A percentile compares a stretch with the other conserved stretches of the same genome.
Evolutionary conservation across 108 stramenopile species (phyloP).

Genomic region (Licmophora abbreviata): DNA sequence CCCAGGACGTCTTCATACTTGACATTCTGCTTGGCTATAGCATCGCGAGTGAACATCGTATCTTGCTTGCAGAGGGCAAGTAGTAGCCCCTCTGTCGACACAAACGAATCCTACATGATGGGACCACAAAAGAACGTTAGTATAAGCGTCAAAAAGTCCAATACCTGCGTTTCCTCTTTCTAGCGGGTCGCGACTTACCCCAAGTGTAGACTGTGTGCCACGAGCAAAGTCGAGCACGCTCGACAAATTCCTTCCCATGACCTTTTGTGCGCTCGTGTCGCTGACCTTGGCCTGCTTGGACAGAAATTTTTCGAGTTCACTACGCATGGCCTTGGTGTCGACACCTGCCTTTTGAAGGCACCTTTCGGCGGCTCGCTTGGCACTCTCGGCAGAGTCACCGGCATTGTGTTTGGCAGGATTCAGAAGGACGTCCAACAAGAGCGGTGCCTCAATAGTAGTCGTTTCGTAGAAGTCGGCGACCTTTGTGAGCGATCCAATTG

Average conservation of each 20-base stretch:
- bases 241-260: conserved; percentile 59
- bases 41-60: conserved; percentile 45
- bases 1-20: conserved; percentile 40
- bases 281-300: conserved; percentile 49
- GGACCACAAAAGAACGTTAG: not conserved
- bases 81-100: conserved; percentile 69
- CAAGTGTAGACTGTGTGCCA: conserved; percentile 35
- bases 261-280: conserved; percentile 37
- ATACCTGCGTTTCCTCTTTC: not conserved
- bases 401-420: conserved; percentile 70
- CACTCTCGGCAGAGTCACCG: conserved; percentile 54
- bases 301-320: conserved; percentile 52
- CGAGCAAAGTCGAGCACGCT: conserved; percentile 53
- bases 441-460: conserved; percentile 51
- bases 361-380: conserved; percentile 55
- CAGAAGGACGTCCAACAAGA: conserved; percentile 63
- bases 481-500: conserved; percentile 51
- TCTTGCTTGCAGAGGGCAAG: conserved; percentile 59
- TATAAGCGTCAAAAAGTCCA: not conserved
- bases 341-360: conserved; percentile 46
- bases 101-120: conserved; percentile 52
- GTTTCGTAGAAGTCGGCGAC: conserved; percentile 62
- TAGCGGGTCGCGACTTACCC: conserved; percentile 20
- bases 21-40: conserved; percentile 44
- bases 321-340: conserved; percentile 35